Conservation (phyloP, 2,329 filamentous ascomycete species). For the Aspergillus candidus region DNA sequence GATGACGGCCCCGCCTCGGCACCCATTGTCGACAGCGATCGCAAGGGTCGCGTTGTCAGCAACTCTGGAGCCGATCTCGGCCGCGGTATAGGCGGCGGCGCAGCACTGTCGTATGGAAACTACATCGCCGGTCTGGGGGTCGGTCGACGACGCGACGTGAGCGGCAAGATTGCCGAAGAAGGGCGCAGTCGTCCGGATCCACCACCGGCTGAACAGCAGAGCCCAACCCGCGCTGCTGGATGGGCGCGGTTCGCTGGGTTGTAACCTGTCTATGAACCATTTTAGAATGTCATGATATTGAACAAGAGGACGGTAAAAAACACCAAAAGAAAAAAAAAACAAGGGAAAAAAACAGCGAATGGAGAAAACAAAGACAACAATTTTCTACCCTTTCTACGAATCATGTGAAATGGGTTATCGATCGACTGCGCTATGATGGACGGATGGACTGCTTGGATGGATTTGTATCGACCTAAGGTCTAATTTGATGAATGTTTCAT, state of each 20-base stretch:
- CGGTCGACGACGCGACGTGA: conserved; percentile 42
- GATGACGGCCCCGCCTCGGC: conserved; percentile 13
- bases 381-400: too few species aligned
- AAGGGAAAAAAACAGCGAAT: too few species aligned
- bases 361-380: too few species aligned
- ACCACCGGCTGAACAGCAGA: conserved; percentile 14
- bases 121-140: conserved; percentile 41
- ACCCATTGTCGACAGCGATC: conserved; percentile 25
- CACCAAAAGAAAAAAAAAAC: too few species aligned
- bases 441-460: conserved; percentile 4
- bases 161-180: conserved; percentile 44
- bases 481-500: background rate
- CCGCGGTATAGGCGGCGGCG: conserved; percentile 20
- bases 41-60: conserved; percentile 40
- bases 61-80: conserved; percentile 37
- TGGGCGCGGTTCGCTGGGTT: conserved; percentile 44
- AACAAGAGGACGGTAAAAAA: too few species aligned
- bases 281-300: conserved; percentile 3
- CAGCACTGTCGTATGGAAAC: conserved; percentile 35
- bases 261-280: conserved; percentile 15
- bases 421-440: too few species aligned
- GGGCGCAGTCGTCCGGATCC: conserved; percentile 30
- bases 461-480: conserved; percentile 3
- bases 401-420: too few species aligned
- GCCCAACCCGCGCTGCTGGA: conserved; percentile 34